Evolutionary conservation across 73 alveolate genomes (phyloP).

Genomic region (Paramecium sexaurelia): DNA sequence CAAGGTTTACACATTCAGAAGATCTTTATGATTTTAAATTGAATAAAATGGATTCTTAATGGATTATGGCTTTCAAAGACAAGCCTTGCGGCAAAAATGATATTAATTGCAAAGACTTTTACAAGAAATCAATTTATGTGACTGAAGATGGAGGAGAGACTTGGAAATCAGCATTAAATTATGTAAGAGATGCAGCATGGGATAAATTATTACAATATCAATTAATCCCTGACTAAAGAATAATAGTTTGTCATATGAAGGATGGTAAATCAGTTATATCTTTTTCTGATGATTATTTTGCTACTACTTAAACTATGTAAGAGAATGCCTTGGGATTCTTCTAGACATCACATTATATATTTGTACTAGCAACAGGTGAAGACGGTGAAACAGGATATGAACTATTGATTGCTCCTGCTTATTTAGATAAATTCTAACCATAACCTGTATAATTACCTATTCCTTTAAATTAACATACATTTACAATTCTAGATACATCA

Average conservation of each 20-base stretch:
- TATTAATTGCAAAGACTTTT: conserved; percentile 22
- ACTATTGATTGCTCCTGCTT: conserved; percentile 29
- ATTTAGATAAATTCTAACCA: conserved; percentile 48
- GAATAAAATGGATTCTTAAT: conserved; percentile 31
- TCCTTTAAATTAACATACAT: conserved; percentile 8
- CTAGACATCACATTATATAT: conserved; percentile 9
- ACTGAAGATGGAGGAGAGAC: conserved; percentile 50
- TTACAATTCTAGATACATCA: conserved; percentile 77
- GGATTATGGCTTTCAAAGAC: conserved; percentile 52
- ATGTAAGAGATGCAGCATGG: conserved; percentile 58
- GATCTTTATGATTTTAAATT: conserved; percentile 42
- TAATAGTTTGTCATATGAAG: conserved; percentile 22
- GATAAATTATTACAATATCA: conserved; percentile 32
- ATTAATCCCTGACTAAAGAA: conserved; percentile 38
- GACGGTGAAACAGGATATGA: conserved; percentile 31
- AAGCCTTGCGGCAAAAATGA: conserved; percentile 51
- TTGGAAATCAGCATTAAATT: conserved; percentile 36
- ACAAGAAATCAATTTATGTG: conserved; percentile 6
- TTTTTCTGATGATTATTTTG: conserved; percentile 27
- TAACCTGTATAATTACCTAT: conserved; percentile 15
- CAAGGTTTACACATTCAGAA: conserved; percentile 27
- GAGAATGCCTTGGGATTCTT: conserved; percentile 43
- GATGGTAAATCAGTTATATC: conserved; percentile 44
- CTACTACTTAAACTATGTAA: background rate
- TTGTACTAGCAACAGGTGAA: conserved; percentile 1